Evolutionary conservation across 2,329 filamentous ascomycete species (phyloP).

Genomic region (Delphinella strobiligena): DNA sequence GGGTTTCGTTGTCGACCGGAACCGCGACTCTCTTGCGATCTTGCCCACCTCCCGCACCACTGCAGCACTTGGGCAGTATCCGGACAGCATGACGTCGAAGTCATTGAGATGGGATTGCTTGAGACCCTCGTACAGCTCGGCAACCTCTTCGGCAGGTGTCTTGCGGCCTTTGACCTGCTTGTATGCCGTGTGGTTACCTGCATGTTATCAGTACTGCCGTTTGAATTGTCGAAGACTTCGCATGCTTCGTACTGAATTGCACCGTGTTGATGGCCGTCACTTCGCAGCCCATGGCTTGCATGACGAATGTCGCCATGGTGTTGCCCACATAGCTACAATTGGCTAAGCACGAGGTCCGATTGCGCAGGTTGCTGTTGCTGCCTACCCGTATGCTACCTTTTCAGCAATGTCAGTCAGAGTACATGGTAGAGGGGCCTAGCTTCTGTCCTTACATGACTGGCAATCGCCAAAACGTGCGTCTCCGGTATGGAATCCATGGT

Average conservation of each 20-base stretch:
- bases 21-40: conserved; percentile 70
- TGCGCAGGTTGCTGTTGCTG: conserved; percentile 13
- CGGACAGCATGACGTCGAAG: conserved; percentile 90
- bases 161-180: conserved; percentile 75
- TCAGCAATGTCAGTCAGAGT: conserved; percentile 14
- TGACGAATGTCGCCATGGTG: conserved; percentile 88
- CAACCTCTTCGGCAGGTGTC: conserved; percentile 70
- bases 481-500: conserved; percentile 36
- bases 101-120: conserved; percentile 72
- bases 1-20: conserved; percentile 45
- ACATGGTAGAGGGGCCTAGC: conserved; percentile 20
- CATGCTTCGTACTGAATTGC: conserved; percentile 66
- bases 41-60: conserved; percentile 72
- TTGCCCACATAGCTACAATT: conserved; percentile 80
- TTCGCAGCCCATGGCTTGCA: conserved; percentile 89
- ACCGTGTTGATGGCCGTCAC: conserved; percentile 92
- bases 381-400: conserved; percentile 65
- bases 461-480: conserved; percentile 68
- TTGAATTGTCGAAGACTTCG: neutral
- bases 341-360: conserved; percentile 9
- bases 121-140: conserved; percentile 72
- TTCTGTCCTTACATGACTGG: conserved; percentile 71
- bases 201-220: conserved; percentile 1
- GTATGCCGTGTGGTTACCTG: conserved; percentile 94
- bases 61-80: conserved; percentile 81